Evolutionary conservation across 805 yeast species (phyloP), one percentile per base, ranked within the genome.

Genomic region (Lipomyces spencermartinsiae): DNA sequence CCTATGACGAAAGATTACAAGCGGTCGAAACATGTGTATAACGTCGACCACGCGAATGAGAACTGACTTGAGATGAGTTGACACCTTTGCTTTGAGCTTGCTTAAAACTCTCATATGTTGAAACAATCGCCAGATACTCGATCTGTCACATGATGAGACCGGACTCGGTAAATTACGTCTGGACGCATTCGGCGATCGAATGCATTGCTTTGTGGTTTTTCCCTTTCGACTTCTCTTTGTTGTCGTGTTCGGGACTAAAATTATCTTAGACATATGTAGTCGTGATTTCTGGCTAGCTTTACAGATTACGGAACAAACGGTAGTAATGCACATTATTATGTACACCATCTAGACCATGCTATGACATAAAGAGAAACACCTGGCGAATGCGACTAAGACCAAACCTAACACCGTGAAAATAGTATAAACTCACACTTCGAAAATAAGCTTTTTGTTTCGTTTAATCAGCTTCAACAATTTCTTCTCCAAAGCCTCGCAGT

Each of bases 21-120:
- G 35, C 69, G 67, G 16, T 33, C 64, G 19, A 62, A 59, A 39
- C 73, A 69, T 61, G 67, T 66, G 7, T 71, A 71, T 51, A 62
- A 71, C 31, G 14, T 35, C 19, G 39, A 35, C n/a, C 51, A 53
- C 22, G 56, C 34, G n/a, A 25, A 25, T 53, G 56, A 19, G 35
- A 53, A 53, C 34, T 31, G 34, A 53, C 9, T 57, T 14, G 54
- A 57, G 60, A 57, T 57, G 60, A 57, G 60, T 57, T 57, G 34
- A 12, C 60, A 33, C 56, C 29, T 53, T 53, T 53, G 56, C 56
- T 53, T 53, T 12, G 56, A 53, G 22, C 10, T 43, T 43, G 49
- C 49, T 43, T 43, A n/a, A 43, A n/a, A 16, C 49, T 43, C 8
- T 43, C 49, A n/a, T 43, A 16, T 43, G 49, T 43, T 43, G 49